Evolutionary conservation across 202 grass and related monocot genomes (phyloP).

Genomic region (Dendrocalamus latiflorus): DNA sequence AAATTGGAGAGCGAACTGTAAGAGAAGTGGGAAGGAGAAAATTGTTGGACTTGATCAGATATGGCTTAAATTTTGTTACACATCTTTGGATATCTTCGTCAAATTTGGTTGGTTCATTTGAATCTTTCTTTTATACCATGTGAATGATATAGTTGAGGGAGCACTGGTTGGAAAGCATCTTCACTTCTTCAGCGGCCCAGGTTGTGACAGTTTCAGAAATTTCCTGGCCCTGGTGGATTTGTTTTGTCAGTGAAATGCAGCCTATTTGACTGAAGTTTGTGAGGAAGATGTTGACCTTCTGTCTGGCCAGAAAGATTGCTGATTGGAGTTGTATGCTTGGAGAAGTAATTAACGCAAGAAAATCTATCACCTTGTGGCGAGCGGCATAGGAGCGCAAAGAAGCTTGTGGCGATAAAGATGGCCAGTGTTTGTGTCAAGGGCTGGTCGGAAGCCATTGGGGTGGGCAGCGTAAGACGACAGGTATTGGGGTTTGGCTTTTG

Average conservation of each 20-base stretch:
- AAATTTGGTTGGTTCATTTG: conserved; percentile 5
- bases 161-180: background rate
- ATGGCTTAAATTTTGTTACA: background rate
- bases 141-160: background rate
- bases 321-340: background rate
- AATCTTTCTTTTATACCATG: background rate
- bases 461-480: no score
- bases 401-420: no score
- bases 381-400: no score
- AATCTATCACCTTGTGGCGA: no score
- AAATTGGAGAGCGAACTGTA: background rate
- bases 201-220: background rate
- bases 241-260: background rate
- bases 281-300: background rate
- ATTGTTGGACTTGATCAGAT: background rate
- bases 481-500: no score
- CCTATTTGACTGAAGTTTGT: background rate
- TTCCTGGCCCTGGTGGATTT: background rate
- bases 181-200: background rate
- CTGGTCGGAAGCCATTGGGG: no score
- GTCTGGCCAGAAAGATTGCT: no score
- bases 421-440: no score
- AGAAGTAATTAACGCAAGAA: no score
- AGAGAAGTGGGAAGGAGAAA: background rate
- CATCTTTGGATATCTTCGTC: background rate